phyloP scores from a whole-genome alignment of 305 asterid species.

The Ajuga reptans region DNA sequence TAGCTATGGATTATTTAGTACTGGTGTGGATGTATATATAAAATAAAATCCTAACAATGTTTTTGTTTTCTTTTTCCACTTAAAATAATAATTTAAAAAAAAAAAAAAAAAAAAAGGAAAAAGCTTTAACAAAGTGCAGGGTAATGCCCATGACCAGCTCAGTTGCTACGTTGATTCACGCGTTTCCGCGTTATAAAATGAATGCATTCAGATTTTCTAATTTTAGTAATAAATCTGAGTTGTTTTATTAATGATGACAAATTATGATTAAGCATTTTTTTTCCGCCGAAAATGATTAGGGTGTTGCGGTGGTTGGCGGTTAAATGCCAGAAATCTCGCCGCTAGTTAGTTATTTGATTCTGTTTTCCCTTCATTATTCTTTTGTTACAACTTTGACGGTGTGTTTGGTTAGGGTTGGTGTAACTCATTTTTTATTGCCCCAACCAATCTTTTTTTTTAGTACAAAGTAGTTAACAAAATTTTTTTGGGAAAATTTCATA shows the following conservation, averaged over 20 bases:
- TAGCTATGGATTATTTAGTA: constrained; percentile 16
- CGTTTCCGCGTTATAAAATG: constrained; percentile 49
- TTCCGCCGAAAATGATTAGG: background rate
- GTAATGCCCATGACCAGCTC: constrained; percentile 31
- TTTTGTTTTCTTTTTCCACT: background rate
- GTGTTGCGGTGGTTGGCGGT: constrained; percentile 27
- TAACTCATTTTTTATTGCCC: no score
- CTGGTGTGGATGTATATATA: background rate
- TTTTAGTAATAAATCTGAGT: background rate
- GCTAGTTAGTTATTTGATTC: constrained; percentile 7
- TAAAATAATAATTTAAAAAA: no score
- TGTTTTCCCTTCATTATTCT: background rate
- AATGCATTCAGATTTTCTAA: background rate
- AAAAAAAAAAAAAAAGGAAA: background rate
- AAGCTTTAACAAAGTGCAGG: background rate
- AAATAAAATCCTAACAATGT: background rate
- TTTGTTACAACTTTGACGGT: background rate
- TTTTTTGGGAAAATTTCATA: no score
- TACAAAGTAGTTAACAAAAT: no score
- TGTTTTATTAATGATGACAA: no score
- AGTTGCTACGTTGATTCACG: constrained; percentile 34
- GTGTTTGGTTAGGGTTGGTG: no score
- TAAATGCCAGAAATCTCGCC: constrained; percentile 29
- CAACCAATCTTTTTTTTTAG: no score
- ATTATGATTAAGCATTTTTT: background rate